These are phyloP conservation scores for Parmelia sp. DNA, from an alignment of 495 filamentous ascomycete species.

Conservation along the genomic window DNA sequence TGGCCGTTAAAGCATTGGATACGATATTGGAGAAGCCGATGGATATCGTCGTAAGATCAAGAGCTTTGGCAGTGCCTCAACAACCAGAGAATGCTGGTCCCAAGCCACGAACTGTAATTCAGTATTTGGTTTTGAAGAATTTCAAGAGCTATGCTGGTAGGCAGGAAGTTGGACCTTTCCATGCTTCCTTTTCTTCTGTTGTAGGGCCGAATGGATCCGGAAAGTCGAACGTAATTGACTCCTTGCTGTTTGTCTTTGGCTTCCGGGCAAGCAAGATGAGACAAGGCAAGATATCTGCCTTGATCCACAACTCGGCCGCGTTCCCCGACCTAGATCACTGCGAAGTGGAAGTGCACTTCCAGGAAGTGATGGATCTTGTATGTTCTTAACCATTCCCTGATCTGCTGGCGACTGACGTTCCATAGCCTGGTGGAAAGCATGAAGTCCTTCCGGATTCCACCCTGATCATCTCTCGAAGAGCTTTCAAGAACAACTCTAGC, in stretches of 20 bases:
- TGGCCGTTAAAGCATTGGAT: conserved; percentile 65
- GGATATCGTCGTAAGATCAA: conserved; percentile 89
- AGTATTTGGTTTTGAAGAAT: conserved; percentile 80
- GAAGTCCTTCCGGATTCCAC: conserved; percentile 74
- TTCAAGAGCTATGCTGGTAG: conserved; percentile 98
- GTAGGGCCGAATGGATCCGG: conserved; percentile 97
- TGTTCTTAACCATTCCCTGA: conserved; percentile 17
- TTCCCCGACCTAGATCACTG: conserved; percentile 79
- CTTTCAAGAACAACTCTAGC: conserved; percentile 96
- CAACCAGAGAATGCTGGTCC: conserved; percentile 64
- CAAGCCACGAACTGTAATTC: conserved; percentile 83
- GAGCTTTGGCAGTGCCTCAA: conserved; percentile 58
- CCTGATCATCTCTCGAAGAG: conserved; percentile 80
- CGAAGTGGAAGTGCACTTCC: conserved; percentile 93
- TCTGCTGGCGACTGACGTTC: conserved; percentile 21
- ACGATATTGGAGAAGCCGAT: conserved; percentile 80
- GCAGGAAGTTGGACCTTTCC: conserved; percentile 94
- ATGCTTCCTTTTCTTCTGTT: conserved; percentile 96
- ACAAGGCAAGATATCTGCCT: conserved; percentile 94
- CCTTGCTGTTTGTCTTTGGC: conserved; percentile 93
- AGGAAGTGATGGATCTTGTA: conserved; percentile 79
- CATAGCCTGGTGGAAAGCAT: conserved; percentile 57
- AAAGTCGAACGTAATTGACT: conserved; percentile 98
- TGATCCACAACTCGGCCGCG: conserved; percentile 92
- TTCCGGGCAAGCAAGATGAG: conserved; percentile 99